phyloP scores from a whole-genome alignment of 202 grass and related monocot genomes.

The Panicum virgatum region DNA sequence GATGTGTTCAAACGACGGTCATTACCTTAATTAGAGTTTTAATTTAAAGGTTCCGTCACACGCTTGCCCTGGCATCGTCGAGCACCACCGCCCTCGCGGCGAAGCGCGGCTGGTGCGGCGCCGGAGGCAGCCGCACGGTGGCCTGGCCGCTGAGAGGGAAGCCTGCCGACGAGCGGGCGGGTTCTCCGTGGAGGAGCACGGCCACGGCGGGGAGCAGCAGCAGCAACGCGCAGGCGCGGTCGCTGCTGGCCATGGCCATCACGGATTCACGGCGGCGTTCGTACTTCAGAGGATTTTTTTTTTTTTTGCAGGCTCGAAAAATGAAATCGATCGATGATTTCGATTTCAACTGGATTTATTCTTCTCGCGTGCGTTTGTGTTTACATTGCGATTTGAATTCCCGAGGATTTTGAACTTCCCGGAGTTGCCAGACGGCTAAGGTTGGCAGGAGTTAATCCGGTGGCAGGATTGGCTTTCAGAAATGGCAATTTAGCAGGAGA shows the following conservation, averaged over 20 bases:
- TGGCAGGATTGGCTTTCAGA: constrained; percentile 26
- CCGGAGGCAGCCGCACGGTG: constrained; percentile 46
- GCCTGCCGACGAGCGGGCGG: constrained; percentile 27
- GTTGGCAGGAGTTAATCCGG: constrained; percentile 25
- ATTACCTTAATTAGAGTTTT: too few relatives aligned
- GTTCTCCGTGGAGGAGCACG: constrained; percentile 21
- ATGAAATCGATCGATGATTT: neutral
- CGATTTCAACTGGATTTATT: constrained; percentile 17
- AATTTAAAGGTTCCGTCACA: too few relatives aligned
- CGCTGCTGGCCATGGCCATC: constrained; percentile 20
- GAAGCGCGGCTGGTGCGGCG: constrained; percentile 35
- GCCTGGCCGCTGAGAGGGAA: constrained; percentile 47
- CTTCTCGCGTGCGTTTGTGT: neutral
- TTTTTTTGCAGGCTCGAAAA: constrained; percentile 1
- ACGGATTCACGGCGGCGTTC: neutral
- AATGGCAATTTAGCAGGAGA: constrained; percentile 1
- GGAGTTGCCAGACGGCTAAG: neutral
- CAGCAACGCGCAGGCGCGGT: neutral
- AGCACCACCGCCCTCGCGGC: constrained; percentile 47
- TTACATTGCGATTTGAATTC: constrained; percentile 5
- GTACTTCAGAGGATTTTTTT: neutral
- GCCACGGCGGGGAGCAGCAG: constrained; percentile 34
- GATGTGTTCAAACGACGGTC: too few relatives aligned
- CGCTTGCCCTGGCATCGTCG: neutral
- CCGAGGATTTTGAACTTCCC: neutral